Conservation (phyloP, 768 basidiomycete species). For the Daedaleopsis sinensis region DNA sequence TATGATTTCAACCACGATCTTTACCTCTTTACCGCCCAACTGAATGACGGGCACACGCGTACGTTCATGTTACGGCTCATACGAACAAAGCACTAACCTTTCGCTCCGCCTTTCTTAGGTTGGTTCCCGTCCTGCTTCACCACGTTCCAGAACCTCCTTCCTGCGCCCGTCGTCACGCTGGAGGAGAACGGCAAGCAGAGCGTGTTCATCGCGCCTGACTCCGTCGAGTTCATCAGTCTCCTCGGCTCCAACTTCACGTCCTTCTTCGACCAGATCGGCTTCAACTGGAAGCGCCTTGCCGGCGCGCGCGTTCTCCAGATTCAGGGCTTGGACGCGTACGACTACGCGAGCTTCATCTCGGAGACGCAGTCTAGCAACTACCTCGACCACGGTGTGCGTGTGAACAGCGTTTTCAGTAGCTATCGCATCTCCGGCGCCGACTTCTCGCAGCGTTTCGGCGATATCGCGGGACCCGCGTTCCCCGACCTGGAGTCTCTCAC, state of each 20-base stretch:
- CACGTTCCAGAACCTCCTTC: constrained; percentile 47
- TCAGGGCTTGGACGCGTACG: constrained; percentile 53
- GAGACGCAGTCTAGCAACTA: constrained; percentile 63
- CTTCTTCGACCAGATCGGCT: constrained; percentile 49
- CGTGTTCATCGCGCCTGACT: constrained; percentile 58
- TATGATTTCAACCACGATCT: constrained; percentile 66
- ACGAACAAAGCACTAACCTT: no score
- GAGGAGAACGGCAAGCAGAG: constrained; percentile 46
- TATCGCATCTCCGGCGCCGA: constrained; percentile 45
- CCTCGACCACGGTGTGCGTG: constrained; percentile 62
- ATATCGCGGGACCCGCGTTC: constrained; percentile 55
- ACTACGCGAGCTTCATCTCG: constrained; percentile 60
- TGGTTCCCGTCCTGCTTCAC: constrained; percentile 63
- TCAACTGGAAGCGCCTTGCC: constrained; percentile 63
- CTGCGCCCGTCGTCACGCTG: constrained; percentile 56
- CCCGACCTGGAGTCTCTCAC: constrained; percentile 50
- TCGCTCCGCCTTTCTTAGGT: constrained; percentile 34
- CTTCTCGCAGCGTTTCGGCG: constrained; percentile 63
- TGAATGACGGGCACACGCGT: constrained; percentile 74
- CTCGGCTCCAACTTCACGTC: constrained; percentile 48
- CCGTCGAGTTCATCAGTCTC: constrained; percentile 51
- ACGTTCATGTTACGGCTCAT: constrained; percentile 21
- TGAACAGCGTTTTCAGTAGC: constrained; percentile 64
- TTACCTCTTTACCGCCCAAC: constrained; percentile 53
- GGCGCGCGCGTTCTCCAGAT: constrained; percentile 60